Percentiles rank a stretch among this genome's conserved stretches.
Evolutionary conservation across 1,284 basidiomycete species (phyloP).

Genomic region (Sporisorium graminicola): DNA sequence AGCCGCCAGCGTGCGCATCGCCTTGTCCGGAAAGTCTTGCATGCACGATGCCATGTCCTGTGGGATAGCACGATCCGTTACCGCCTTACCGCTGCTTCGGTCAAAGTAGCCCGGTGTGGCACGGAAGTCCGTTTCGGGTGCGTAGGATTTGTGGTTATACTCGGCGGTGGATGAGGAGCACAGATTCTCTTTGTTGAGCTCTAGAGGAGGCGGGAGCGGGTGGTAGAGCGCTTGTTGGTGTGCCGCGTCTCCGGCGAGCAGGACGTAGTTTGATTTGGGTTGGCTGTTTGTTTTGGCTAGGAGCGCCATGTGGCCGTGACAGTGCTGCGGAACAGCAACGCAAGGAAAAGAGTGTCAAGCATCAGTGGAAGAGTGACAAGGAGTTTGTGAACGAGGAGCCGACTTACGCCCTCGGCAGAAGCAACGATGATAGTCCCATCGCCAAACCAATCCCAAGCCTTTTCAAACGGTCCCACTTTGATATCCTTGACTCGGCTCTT

Average conservation of each 20-base stretch:
- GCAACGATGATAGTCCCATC: slow-evolving; percentile 16
- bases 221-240: slow-evolving; percentile 36
- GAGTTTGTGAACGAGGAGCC: not conserved
- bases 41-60: slow-evolving; percentile 18
- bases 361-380: too few species aligned
- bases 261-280: slow-evolving; percentile 4
- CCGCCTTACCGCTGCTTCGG: slow-evolving; percentile 8
- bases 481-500: slow-evolving; percentile 7
- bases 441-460: slow-evolving; percentile 30
- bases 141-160: slow-evolving; percentile 3
- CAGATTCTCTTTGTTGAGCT: slow-evolving; percentile 17
- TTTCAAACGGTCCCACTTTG: slow-evolving; percentile 21
- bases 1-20: slow-evolving; percentile 16
- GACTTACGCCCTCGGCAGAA: slow-evolving; percentile 24
- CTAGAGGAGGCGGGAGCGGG: slow-evolving; percentile 18
- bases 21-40: slow-evolving; percentile 29
- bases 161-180: not conserved
- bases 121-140: slow-evolving; percentile 6
- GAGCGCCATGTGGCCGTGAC: slow-evolving; percentile 24
- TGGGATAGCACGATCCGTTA: slow-evolving; percentile 9
- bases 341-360: not conserved
- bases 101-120: slow-evolving; percentile 28
- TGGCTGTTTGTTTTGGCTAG: slow-evolving; percentile 11
- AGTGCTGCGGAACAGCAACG: too few species aligned
- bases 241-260: slow-evolving; percentile 28